Evolutionary conservation across 805 yeast species (phyloP).

Genomic region (Yarrowia porcina): DNA sequence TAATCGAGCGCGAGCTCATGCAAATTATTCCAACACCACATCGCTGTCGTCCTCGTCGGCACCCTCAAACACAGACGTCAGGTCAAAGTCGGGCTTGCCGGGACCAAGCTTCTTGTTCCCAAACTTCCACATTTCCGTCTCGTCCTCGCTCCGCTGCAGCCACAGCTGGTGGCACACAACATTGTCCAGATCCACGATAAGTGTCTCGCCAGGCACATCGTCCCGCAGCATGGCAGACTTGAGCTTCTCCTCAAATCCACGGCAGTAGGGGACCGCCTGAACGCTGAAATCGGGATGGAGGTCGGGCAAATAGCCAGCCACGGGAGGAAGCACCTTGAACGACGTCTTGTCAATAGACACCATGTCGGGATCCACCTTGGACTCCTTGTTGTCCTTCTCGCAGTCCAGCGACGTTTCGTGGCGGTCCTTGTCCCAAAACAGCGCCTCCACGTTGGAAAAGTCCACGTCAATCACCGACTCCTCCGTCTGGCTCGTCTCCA

Average conservation of each 20-base stretch:
- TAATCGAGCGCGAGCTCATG: conserved; percentile 4
- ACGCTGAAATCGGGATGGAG: conserved; percentile 34
- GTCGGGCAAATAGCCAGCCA: conserved; percentile 33
- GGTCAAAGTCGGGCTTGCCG: conserved; percentile 12
- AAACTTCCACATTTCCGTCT: conserved; percentile 14
- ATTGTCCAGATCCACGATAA: conserved; percentile 22
- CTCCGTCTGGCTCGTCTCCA: neutral
- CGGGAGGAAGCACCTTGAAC: conserved; percentile 29
- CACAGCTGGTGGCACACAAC: conserved; percentile 18
- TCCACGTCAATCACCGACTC: neutral
- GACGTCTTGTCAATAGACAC: conserved; percentile 14
- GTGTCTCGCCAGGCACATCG: conserved; percentile 20
- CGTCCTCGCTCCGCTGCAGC: conserved; percentile 11
- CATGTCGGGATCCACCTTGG: neutral
- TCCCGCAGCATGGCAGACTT: conserved; percentile 31
- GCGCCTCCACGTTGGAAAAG: conserved; percentile 11
- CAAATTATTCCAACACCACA: neutral
- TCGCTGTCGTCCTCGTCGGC: neutral
- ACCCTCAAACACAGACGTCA: neutral
- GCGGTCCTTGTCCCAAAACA: conserved; percentile 4
- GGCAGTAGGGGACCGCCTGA: conserved; percentile 31
- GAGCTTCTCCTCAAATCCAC: conserved; percentile 31
- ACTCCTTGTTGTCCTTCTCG: neutral
- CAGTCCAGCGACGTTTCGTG: neutral
- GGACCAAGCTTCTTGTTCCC: conserved; percentile 23